Evolutionary conservation across 306 rosid genomes (phyloP).

Genomic region (Hippophae gyantsensis): DNA sequence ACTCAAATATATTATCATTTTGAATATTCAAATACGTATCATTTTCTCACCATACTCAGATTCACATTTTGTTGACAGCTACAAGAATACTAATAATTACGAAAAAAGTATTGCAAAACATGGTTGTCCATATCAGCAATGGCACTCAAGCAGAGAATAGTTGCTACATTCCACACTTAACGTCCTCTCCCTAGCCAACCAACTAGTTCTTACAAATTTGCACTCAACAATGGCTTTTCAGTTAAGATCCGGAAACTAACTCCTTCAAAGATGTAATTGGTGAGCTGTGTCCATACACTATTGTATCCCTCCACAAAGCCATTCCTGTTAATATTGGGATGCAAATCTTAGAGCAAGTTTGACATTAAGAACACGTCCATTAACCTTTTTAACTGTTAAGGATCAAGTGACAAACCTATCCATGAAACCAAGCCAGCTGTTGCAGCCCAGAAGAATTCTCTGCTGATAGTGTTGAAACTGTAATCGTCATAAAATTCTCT

Average conservation of each 20-base stretch:
- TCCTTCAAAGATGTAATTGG: constrained; percentile 29
- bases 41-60: too few relatives aligned
- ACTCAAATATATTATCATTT: too few relatives aligned
- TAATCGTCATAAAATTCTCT: constrained; percentile 17
- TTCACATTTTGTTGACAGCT: too few relatives aligned
- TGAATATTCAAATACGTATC: too few relatives aligned
- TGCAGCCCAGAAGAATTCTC: constrained; percentile 69
- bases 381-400: neutral
- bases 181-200: too few relatives aligned
- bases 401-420: constrained; percentile 38
- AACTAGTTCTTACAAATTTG: too few relatives aligned
- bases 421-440: constrained; percentile 51
- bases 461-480: constrained; percentile 60
- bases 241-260: constrained; percentile 24
- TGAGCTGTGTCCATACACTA: constrained; percentile 20
- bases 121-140: too few relatives aligned
- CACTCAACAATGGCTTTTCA: neutral
- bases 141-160: too few relatives aligned
- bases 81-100: too few relatives aligned
- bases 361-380: neutral
- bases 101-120: too few relatives aligned
- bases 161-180: too few relatives aligned
- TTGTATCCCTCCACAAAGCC: constrained; percentile 34
- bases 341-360: neutral
- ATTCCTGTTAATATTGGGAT: constrained; percentile 17